A percentile compares a stretch with the other conserved stretches of the same genome.
Conservation (phyloP, 192 early-diverging fungal species). For the Coemansia sp. region DNA sequence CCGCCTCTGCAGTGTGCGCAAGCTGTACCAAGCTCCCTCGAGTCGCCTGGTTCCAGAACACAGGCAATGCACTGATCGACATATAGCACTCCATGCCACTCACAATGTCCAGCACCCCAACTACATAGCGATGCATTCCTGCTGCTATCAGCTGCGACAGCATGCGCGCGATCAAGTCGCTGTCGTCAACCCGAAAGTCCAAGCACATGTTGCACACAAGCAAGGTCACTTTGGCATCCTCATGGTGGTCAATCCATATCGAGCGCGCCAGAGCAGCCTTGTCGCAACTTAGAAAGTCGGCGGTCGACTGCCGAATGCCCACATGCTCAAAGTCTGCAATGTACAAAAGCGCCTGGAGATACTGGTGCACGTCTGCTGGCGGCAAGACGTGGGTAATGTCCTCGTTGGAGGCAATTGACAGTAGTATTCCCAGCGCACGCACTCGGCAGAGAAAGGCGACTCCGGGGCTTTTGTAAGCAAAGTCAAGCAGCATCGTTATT, state of each 20-base stretch:
- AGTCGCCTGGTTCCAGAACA: conserved; percentile 40
- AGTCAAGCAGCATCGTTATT: conserved; percentile 45
- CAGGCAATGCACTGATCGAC: conserved; percentile 13
- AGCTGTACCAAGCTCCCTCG: conserved; percentile 11
- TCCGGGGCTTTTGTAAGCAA: conserved; percentile 49
- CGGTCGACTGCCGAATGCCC: conserved; percentile 55
- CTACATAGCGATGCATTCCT: conserved; percentile 50
- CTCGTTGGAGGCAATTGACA: conserved; percentile 51
- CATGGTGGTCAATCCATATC: conserved; percentile 64
- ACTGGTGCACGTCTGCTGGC: conserved; percentile 40
- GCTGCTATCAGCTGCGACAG: conserved; percentile 49
- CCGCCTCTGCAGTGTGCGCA: background rate
- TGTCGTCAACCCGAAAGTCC: conserved; percentile 64
- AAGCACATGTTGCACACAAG: conserved; percentile 73
- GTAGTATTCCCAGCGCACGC: conserved; percentile 58
- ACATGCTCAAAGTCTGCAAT: conserved; percentile 71
- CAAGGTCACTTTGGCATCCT: conserved; percentile 56
- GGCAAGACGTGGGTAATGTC: conserved; percentile 44
- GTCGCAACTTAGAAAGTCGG: conserved; percentile 62
- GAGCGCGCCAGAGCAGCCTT: conserved; percentile 67
- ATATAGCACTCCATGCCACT: conserved; percentile 24
- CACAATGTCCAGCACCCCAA: conserved; percentile 54
- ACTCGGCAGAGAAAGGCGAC: conserved; percentile 58
- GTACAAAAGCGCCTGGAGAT: conserved; percentile 64
- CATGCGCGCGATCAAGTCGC: conserved; percentile 60